Evolutionary conservation across 1,139 yeast species (phyloP).

Genomic region (Blastobotrys indianensis): DNA sequence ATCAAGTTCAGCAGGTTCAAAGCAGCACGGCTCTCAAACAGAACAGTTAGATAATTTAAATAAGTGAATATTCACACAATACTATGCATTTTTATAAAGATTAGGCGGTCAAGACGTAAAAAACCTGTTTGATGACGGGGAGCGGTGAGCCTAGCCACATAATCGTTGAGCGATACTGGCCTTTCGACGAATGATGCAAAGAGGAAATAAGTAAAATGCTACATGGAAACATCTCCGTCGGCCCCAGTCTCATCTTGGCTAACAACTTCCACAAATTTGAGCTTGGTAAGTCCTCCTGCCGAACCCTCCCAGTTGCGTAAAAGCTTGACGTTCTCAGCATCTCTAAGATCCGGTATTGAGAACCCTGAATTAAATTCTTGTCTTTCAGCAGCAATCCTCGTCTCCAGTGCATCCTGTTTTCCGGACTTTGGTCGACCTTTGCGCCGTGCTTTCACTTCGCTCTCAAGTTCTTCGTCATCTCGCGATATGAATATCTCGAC

Average conservation of each 20-base stretch:
- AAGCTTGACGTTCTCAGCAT: slow-evolving; percentile 50
- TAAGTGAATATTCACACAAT: neutral
- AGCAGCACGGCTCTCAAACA: slow-evolving; percentile 40
- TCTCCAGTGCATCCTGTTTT: slow-evolving; percentile 62
- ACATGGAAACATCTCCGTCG: slow-evolving; percentile 11
- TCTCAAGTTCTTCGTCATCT: slow-evolving; percentile 65
- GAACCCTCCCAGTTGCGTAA: slow-evolving; percentile 77
- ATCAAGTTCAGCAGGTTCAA: slow-evolving; percentile 61
- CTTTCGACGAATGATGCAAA: neutral
- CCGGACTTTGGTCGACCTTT: slow-evolving; percentile 81
- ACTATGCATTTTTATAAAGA: neutral
- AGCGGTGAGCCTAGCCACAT: too few relatives aligned
- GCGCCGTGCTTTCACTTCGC: slow-evolving; percentile 56
- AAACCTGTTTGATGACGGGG: too few relatives aligned
- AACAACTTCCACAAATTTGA: slow-evolving; percentile 39
- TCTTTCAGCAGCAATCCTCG: slow-evolving; percentile 53
- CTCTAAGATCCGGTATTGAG: slow-evolving; percentile 64
- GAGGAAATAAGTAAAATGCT: neutral
- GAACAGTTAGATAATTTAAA: neutral
- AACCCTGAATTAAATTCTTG: slow-evolving; percentile 66
- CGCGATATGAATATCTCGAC: slow-evolving; percentile 60
- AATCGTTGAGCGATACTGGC: neutral
- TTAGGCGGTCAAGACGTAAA: neutral
- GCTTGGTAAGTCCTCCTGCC: slow-evolving; percentile 66
- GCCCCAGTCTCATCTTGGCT: slow-evolving; percentile 4